Evolutionary conservation across 2,329 filamentous ascomycete genomes (phyloP).

Genomic region (Dactylellina parvicollis): DNA sequence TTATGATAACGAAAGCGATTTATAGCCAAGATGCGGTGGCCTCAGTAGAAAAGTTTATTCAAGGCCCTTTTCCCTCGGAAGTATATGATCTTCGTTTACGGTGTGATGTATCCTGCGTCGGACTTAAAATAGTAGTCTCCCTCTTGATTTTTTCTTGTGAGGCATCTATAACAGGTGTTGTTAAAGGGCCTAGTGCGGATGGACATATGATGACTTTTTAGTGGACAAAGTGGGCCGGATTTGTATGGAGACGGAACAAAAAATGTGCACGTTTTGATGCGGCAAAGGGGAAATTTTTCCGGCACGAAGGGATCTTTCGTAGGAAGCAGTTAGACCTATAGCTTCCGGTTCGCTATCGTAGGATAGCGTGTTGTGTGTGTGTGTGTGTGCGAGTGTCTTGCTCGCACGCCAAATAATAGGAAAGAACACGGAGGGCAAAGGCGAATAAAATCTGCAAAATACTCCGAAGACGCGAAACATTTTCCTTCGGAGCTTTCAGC

Average conservation of each 20-base stretch:
- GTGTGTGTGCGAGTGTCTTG: too few relatives aligned
- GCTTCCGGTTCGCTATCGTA: too few relatives aligned
- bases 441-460: slow-evolving; percentile 46
- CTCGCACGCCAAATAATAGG: background rate
- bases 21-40: slow-evolving; percentile 32
- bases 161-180: slow-evolving; percentile 33
- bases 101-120: too few relatives aligned
- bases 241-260: background rate
- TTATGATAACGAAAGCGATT: background rate
- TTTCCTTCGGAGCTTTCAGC: slow-evolving; percentile 15
- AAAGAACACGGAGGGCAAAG: slow-evolving; percentile 33
- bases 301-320: slow-evolving; percentile 31
- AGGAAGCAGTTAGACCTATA: slow-evolving; percentile 17
- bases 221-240: slow-evolving; percentile 24
- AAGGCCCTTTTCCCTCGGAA: background rate
- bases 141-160: too few relatives aligned
- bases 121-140: too few relatives aligned
- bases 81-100: too few relatives aligned
- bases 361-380: too few relatives aligned
- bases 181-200: slow-evolving; percentile 32
- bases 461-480: slow-evolving; percentile 51
- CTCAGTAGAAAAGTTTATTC: too few relatives aligned
- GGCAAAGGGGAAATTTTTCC: slow-evolving; percentile 48
- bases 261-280: slow-evolving; percentile 46
- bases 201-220: slow-evolving; percentile 20